Evolutionary conservation across 2,329 filamentous ascomycete genomes (phyloP).

Genomic region (Hymenoscyphus fraxineus): DNA sequence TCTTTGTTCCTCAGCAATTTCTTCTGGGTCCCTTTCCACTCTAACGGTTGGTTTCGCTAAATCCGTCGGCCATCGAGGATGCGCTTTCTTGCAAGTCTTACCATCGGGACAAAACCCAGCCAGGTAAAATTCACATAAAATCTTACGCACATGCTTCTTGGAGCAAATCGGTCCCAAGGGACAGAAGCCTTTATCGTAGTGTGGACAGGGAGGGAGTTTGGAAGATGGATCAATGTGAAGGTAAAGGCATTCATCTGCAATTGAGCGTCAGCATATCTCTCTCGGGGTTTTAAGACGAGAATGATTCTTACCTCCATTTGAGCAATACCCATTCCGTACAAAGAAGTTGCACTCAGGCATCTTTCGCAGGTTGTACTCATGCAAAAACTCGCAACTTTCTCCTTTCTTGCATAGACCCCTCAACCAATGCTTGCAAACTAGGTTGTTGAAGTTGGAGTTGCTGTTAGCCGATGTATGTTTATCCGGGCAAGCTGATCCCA

Average conservation of each 20-base stretch:
- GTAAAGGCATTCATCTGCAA: conserved; percentile 81
- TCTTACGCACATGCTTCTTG: conserved; percentile 82
- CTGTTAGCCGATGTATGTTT: conserved; percentile 56
- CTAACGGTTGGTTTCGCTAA: conserved; percentile 73
- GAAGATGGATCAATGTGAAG: conserved; percentile 83
- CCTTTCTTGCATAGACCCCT: conserved; percentile 97
- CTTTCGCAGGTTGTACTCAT: conserved; percentile 96
- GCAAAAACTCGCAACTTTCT: conserved; percentile 92
- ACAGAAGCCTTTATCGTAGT: conserved; percentile 94
- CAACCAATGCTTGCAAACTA: conserved; percentile 99
- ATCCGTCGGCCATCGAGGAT: conserved; percentile 71
- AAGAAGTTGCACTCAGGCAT: conserved; percentile 99
- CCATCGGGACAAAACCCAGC: conserved; percentile 94
- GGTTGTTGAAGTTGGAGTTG: conserved; percentile 62
- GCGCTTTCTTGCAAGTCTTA: conserved; percentile 69
- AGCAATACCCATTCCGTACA: conserved; percentile 88
- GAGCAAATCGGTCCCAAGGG: conserved; percentile 82
- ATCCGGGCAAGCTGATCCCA: conserved; percentile 80
- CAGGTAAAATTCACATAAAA: conserved; percentile 79
- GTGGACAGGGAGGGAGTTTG: conserved; percentile 75
- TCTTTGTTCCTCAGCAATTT: conserved; percentile 58
- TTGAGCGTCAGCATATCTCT: conserved; percentile 10
- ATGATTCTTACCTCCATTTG: conserved; percentile 59
- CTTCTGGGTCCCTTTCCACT: conserved; percentile 53
- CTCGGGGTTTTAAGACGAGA: neutral